A percentile compares a stretch with the other conserved stretches of the same genome.
Conservation (phyloP, 768 basidiomycete species). For the Trametes maxima region DNA sequence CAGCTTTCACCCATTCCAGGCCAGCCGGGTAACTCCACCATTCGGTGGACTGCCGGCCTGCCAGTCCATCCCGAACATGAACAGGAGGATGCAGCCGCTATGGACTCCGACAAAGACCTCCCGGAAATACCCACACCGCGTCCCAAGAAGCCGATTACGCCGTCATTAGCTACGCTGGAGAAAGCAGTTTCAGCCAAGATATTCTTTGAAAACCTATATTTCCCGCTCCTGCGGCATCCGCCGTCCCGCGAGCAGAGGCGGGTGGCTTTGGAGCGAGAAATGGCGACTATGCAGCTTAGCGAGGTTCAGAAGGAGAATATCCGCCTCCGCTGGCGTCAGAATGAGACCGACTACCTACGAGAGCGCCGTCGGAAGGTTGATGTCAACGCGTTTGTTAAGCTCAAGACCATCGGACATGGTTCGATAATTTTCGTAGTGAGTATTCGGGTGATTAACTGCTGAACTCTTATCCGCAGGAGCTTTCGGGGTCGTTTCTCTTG, state of each 20-base stretch:
- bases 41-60: slow-evolving; percentile 63
- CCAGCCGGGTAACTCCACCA: slow-evolving; percentile 59
- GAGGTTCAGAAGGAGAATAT: slow-evolving; percentile 72
- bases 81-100: slow-evolving; percentile 47
- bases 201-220: slow-evolving; percentile 92
- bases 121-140: slow-evolving; percentile 35
- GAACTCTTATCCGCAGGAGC: slow-evolving; percentile 58
- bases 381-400: slow-evolving; percentile 80
- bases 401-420: slow-evolving; percentile 97
- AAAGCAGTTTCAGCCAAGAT: slow-evolving; percentile 91
- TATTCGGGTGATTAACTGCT: slow-evolving; percentile 19
- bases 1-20: slow-evolving; percentile 44
- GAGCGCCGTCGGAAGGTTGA: slow-evolving; percentile 83
- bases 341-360: slow-evolving; percentile 89
- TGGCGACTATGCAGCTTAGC: slow-evolving; percentile 69
- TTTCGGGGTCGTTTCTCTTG: slow-evolving; percentile 94
- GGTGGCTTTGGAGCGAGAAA: slow-evolving; percentile 86
- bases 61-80: slow-evolving; percentile 70
- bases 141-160: slow-evolving; percentile 65
- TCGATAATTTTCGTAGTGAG: slow-evolving; percentile 22
- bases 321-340: slow-evolving; percentile 76
- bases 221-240: slow-evolving; percentile 80
- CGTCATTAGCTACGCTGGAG: slow-evolving; percentile 90
- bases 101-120: slow-evolving; percentile 35
- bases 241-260: slow-evolving; percentile 85